Base-by-base conservation (phyloP, 441 rosid species). In the Arabidopsis lyrata region DNA sequence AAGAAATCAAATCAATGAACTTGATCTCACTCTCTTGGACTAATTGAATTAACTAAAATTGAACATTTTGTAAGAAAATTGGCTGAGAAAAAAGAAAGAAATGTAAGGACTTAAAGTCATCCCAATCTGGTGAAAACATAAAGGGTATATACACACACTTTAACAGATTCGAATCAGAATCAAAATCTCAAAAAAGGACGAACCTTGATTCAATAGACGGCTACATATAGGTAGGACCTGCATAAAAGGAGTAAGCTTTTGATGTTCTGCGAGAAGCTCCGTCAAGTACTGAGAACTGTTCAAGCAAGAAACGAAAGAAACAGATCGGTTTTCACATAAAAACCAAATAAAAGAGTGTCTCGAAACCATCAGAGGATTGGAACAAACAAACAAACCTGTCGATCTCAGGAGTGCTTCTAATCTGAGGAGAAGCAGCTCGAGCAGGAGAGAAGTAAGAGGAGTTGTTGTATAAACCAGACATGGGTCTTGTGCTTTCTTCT, bases 371-470 rank as follows among this genome's bases (percentile, higher is more conserved):
- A 47, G 31, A 29, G 31, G 4, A 3, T 29, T 3, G 38, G 36
- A 10, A 11, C 27, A 24, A 24, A 24, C 3, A 9, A 12, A 66
- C 7, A 24, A 71, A 90, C 97, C 97, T 88, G 83, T 92, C 97
- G 83, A 87, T 91, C 83, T 94, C 99, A 47, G 97, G 90, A 67
- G 91, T 81, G 93, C 83, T 88, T 83, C 97, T 86, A 85, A 94
- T 89, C 90, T 90, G 99, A 32, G 99, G 97, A 82, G 99, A 94
- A 81, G 90, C 97, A 84, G 94, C 94, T 80, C 99, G 76, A 52
- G 93, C 92, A 45, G 97, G 97, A 50, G 99, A 94, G 85, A 88
- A 94, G 89, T 86, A 92, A 83, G 95, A 83, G 41, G 69, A 62
- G 78, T 78, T 78, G 86, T 94, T 92, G 81, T 94, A 94, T 82